Conservation (phyloP, 2,329 filamentous ascomycete species). For the Ploettnerulaceae sp. region DNA sequence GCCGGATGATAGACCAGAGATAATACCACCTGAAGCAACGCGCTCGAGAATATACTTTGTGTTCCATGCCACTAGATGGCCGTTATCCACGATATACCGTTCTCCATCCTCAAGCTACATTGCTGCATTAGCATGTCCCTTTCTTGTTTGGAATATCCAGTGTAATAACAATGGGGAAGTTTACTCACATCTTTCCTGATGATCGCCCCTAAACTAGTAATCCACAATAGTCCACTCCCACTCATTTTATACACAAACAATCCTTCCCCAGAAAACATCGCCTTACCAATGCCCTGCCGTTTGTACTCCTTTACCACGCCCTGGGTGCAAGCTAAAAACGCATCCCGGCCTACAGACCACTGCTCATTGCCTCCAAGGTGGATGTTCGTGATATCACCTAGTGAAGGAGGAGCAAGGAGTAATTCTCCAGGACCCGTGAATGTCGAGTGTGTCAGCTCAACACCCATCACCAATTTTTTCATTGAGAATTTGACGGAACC, state of each 20-base stretch:
- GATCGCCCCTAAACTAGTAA: conserved; percentile 91
- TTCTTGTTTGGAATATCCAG: not conserved
- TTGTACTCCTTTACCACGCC: conserved; percentile 87
- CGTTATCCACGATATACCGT: conserved; percentile 88
- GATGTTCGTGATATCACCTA: conserved; percentile 83
- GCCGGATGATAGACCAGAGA: conserved; percentile 75
- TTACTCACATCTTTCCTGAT: conserved; percentile 81
- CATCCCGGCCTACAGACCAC: conserved; percentile 84
- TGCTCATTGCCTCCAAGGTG: conserved; percentile 64
- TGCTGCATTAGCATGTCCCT: conserved; percentile 13
- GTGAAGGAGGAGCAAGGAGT: conserved; percentile 69
- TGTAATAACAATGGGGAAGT: too few relatives aligned
- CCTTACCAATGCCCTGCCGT: conserved; percentile 79
- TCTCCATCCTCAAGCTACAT: conserved; percentile 58
- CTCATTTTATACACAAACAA: conserved; percentile 84
- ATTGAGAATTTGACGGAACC: conserved; percentile 79
- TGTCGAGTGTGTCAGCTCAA: conserved; percentile 71
- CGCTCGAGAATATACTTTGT: conserved; percentile 89
- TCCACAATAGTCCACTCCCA: conserved; percentile 78
- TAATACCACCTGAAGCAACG: conserved; percentile 82
- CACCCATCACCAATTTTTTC: conserved; percentile 84
- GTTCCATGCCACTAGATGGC: conserved; percentile 94
- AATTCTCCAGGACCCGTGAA: conserved; percentile 91
- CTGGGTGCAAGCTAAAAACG: conserved; percentile 79
- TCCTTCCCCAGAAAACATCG: conserved; percentile 90